Evolutionary conservation across 169 alveolate genomes (phyloP).

Genomic region (Prorocentrum cordatum): DNA sequence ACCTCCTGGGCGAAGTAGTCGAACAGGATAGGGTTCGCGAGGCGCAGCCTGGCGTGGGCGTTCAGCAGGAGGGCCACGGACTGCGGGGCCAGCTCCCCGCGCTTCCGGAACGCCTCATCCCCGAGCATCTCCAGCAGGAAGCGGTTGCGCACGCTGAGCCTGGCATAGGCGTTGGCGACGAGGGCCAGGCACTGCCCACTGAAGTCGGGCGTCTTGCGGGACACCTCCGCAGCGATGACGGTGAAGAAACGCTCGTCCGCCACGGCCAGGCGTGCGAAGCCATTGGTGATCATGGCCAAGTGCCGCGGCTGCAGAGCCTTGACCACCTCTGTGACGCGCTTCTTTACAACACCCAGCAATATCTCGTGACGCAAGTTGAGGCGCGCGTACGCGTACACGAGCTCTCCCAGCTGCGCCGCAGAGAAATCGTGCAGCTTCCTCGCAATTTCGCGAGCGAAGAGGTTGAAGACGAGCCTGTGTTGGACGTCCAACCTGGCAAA

Average conservation of each 20-base stretch:
- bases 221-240: constrained; percentile 36
- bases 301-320: constrained; percentile 59
- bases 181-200: constrained; percentile 50
- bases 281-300: constrained; percentile 40
- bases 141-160: constrained; percentile 55
- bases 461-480: constrained; percentile 43
- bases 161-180: constrained; percentile 61
- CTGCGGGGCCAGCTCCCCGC: constrained; percentile 57
- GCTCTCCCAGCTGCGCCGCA: constrained; percentile 56
- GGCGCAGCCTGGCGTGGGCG: constrained; percentile 39
- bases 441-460: constrained; percentile 40
- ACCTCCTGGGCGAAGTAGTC: constrained; percentile 44
- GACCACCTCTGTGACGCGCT: background rate
- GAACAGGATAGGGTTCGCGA: constrained; percentile 40
- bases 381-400: background rate
- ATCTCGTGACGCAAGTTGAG: background rate
- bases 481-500: constrained; percentile 46
- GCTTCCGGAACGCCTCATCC: constrained; percentile 54
- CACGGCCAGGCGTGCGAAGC: constrained; percentile 36
- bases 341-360: background rate
- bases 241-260: constrained; percentile 55
- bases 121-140: constrained; percentile 57
- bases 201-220: constrained; percentile 19
- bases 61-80: constrained; percentile 49
- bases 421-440: constrained; percentile 59